Percentiles rank a stretch among this genome's conserved stretches.
These are phyloP conservation scores for Stephanodiscus minutulus DNA, from an alignment of 108 stramenopile genomes.

Conservation along the genomic window DNA sequence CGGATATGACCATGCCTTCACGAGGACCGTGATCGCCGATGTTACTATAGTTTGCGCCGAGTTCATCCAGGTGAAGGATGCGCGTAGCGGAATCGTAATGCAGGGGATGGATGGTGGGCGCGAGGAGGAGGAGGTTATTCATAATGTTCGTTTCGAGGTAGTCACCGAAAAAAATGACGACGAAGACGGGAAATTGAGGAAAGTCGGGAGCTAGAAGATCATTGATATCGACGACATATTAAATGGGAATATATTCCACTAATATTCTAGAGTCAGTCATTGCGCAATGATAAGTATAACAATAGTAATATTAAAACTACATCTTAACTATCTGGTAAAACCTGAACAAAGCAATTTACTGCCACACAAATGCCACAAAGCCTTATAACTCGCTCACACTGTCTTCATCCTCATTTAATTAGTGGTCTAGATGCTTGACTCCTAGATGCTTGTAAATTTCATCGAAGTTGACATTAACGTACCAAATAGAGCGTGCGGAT, in stretches of 20 bases:
- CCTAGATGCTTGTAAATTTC: conserved; percentile 4
- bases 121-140: conserved; percentile 40
- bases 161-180: conserved; percentile 35
- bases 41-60: conserved; percentile 32
- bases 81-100: conserved; percentile 16
- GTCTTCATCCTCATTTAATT: too few relatives aligned
- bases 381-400: too few relatives aligned
- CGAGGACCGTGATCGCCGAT: conserved; percentile 45
- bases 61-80: conserved; percentile 43
- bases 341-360: too few relatives aligned
- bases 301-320: too few relatives aligned
- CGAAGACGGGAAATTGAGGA: conserved; percentile 15
- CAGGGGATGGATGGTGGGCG: conserved; percentile 36
- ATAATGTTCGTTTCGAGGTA: conserved; percentile 49
- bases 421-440: too few relatives aligned
- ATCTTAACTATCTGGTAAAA: too few relatives aligned
- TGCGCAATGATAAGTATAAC: too few relatives aligned
- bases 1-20: conserved; percentile 9
- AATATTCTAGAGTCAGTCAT: too few relatives aligned
- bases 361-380: too few relatives aligned
- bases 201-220: conserved; percentile 44
- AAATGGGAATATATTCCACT: conserved; percentile 43
- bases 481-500: background rate
- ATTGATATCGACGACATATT: conserved; percentile 49
- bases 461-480: conserved; percentile 7